Evolutionary conservation across 257 asterid genomes (phyloP).

Genomic region (Nicotiana otophora): DNA sequence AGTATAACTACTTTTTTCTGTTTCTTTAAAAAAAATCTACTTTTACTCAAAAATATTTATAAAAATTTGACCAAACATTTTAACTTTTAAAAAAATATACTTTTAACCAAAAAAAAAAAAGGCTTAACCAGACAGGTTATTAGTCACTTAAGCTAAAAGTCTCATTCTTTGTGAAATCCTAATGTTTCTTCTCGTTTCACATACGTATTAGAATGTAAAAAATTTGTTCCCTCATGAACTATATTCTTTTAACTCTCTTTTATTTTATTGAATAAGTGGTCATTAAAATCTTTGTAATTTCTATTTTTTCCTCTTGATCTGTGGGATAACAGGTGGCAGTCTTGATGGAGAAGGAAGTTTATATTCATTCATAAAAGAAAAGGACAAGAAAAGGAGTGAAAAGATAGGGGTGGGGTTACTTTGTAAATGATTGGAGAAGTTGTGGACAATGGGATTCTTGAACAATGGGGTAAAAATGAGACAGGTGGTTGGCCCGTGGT

Average conservation of each 20-base stretch:
- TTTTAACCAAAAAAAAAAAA: too few relatives aligned
- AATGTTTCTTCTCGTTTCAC: not conserved
- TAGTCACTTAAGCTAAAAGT: too few relatives aligned
- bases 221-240: not conserved
- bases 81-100: too few relatives aligned
- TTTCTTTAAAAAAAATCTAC: too few relatives aligned
- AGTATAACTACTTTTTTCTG: too few relatives aligned
- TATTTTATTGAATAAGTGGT: not conserved
- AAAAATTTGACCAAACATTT: too few relatives aligned
- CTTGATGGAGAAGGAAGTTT: not conserved
- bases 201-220: too few relatives aligned
- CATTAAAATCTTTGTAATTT: not conserved
- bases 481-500: not conserved
- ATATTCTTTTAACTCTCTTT: not conserved
- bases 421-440: not conserved
- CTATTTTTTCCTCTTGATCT: not conserved
- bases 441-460: constrained; percentile 8
- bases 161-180: not conserved
- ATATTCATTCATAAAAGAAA: not conserved
- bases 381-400: not conserved
- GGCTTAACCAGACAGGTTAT: too few relatives aligned
- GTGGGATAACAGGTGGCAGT: not conserved
- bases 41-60: too few relatives aligned
- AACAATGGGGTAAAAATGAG: not conserved
- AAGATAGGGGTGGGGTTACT: not conserved